These are phyloP conservation scores for Amaranthus cruentus DNA, from an alignment of 148 eudicot genomes.

Conservation along the genomic window DNA sequence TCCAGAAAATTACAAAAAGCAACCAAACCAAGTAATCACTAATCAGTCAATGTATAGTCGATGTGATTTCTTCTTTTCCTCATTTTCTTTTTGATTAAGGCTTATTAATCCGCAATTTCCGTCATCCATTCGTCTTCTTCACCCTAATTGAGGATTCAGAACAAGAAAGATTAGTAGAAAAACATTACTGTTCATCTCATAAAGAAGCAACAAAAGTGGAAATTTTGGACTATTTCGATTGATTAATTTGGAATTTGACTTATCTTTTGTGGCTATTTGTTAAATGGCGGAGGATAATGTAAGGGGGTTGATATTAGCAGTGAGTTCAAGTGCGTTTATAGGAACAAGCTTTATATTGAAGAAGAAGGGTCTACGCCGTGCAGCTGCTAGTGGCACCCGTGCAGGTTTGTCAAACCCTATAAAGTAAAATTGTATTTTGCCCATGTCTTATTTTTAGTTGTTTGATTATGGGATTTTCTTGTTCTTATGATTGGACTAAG, in stretches of 20 bases:
- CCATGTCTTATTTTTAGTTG: background rate
- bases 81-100: background rate
- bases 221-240: background rate
- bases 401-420: conserved; percentile 42
- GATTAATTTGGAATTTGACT: background rate
- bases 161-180: background rate
- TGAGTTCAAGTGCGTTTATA: conserved; percentile 70
- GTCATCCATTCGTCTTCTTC: conserved; percentile 1
- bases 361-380: conserved; percentile 82
- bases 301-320: conserved; percentile 64
- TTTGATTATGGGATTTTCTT: background rate
- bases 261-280: conserved; percentile 16
- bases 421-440: background rate
- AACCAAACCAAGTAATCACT: background rate
- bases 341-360: conserved; percentile 80
- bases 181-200: background rate
- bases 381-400: conserved; percentile 69
- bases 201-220: background rate
- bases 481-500: background rate
- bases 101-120: background rate
- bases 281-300: conserved; percentile 45
- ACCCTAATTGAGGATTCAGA: background rate
- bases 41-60: conserved; percentile 13
- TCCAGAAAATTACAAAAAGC: background rate
- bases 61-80: background rate